These are phyloP conservation scores for Trichoderma atroviride DNA, from an alignment of 2,329 filamentous ascomycete species.

Conservation along the genomic window DNA sequence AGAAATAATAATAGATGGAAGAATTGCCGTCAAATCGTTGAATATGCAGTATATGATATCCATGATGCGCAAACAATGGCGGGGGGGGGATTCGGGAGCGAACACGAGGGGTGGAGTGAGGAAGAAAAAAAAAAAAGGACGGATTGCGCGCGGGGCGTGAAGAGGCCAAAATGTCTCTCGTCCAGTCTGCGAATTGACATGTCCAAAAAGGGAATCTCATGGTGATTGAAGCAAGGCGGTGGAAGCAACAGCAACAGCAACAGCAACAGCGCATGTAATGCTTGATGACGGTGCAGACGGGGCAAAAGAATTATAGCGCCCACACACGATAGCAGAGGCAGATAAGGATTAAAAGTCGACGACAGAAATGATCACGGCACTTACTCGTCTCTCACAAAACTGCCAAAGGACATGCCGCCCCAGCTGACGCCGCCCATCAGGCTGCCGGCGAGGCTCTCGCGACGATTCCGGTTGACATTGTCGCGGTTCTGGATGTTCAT, in stretches of 20 bases:
- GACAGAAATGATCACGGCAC: constrained; percentile 42
- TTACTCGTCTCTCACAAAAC: constrained; percentile 98
- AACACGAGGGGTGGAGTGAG: constrained; percentile 12
- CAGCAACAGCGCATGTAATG: neutral
- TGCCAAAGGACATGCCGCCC: constrained; percentile 94
- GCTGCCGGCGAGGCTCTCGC: constrained; percentile 66
- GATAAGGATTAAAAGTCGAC: constrained; percentile 10
- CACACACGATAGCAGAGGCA: constrained; percentile 14
- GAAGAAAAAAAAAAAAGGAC: neutral
- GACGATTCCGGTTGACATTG: constrained; percentile 57
- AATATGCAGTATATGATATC: neutral
- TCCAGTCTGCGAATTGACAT: neutral
- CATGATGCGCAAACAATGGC: constrained; percentile 11
- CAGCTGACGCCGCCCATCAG: constrained; percentile 88
- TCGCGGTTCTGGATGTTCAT: constrained; percentile 67
- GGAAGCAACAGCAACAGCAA: too few relatives aligned
- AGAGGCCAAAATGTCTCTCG: constrained; percentile 22
- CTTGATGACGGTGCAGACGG: constrained; percentile 5
- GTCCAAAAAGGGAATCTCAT: neutral
- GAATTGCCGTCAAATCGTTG: neutral
- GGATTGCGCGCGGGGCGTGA: constrained; percentile 13
- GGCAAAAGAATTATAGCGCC: constrained; percentile 6
- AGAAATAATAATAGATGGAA: neutral
- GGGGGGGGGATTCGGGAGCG: neutral
- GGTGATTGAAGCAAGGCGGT: neutral